phyloP scores from a whole-genome alignment of 2,329 filamentous ascomycete species.

The Calonectria naviculata region DNA sequence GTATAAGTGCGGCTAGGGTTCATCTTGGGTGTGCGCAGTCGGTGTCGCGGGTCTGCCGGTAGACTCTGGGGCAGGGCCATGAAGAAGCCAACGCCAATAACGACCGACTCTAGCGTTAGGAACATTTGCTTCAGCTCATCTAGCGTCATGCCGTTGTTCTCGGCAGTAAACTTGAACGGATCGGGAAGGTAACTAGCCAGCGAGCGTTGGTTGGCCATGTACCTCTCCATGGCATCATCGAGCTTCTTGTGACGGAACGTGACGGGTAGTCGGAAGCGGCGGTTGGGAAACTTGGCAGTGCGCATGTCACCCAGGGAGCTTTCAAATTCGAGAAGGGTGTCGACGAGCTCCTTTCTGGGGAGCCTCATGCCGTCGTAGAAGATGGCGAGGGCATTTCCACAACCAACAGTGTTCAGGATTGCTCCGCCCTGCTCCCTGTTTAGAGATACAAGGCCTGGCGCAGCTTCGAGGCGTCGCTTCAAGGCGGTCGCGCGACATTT shows the following conservation, averaged over 20 bases:
- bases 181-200: conserved; percentile 70
- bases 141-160: conserved; percentile 49
- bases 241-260: conserved; percentile 44
- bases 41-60: conserved; percentile 47
- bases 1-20: conserved; percentile 49
- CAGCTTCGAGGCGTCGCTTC: conserved; percentile 22
- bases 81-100: conserved; percentile 47
- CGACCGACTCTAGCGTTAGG: conserved; percentile 42
- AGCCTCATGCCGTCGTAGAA: conserved; percentile 22
- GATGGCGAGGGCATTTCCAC: conserved; percentile 16
- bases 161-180: conserved; percentile 62
- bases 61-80: conserved; percentile 50
- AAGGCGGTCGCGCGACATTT: conserved; percentile 43
- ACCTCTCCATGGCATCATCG: conserved; percentile 56
- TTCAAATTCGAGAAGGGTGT: conserved; percentile 26
- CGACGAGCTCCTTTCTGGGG: conserved; percentile 1
- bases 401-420: conserved; percentile 19
- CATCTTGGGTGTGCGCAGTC: conserved; percentile 43
- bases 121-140: conserved; percentile 45
- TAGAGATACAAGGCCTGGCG: conserved; percentile 16
- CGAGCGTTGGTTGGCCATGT: conserved; percentile 68
- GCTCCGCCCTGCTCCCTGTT: conserved; percentile 15
- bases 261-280: conserved; percentile 43
- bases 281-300: conserved; percentile 31
- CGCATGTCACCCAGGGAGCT: conserved; percentile 25